Conservation (phyloP, 2,329 filamentous ascomycete genomes). For the Pseudocercospora musae region DNA sequence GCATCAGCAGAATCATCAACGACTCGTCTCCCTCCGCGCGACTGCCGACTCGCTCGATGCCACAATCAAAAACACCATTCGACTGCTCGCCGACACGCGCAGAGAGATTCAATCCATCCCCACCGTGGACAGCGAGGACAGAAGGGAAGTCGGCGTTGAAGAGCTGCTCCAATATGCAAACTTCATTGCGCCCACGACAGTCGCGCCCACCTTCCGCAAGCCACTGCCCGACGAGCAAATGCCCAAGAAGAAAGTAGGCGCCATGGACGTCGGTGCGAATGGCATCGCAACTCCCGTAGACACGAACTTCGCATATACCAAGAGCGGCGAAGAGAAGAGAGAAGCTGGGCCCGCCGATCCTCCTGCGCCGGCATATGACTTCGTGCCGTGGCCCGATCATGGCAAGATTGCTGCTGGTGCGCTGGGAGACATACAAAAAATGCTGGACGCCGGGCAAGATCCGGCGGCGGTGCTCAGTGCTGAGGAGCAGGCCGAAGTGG, state of each 20-base stretch:
- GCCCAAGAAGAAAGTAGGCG: constrained; percentile 3
- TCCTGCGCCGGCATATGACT: constrained; percentile 41
- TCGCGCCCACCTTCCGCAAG: constrained; percentile 58
- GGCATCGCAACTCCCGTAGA: constrained; percentile 32
- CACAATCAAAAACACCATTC: constrained; percentile 69
- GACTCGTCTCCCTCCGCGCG: constrained; percentile 65
- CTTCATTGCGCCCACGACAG: constrained; percentile 74
- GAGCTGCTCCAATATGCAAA: constrained; percentile 75
- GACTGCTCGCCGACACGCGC: constrained; percentile 67
- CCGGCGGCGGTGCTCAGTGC: constrained; percentile 48
- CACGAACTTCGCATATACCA: constrained; percentile 11
- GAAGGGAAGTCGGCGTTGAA: constrained; percentile 59
- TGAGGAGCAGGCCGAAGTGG: constrained; percentile 40
- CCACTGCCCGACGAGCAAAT: constrained; percentile 17
- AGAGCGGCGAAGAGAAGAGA: constrained; percentile 13
- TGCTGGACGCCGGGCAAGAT: constrained; percentile 61
- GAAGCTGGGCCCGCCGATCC: constrained; percentile 30
- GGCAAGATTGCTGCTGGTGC: constrained; percentile 67
- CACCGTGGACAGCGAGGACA: constrained; percentile 47
- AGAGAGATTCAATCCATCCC: constrained; percentile 66
- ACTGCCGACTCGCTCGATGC: constrained; percentile 64
- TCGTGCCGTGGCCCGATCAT: constrained; percentile 74
- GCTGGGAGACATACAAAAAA: constrained; percentile 58
- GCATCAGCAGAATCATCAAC: constrained; percentile 72
- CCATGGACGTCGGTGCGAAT: constrained; percentile 23